Evolutionary conservation across 495 filamentous ascomycete genomes (phyloP).

Genomic region (Monascus purpureus): DNA sequence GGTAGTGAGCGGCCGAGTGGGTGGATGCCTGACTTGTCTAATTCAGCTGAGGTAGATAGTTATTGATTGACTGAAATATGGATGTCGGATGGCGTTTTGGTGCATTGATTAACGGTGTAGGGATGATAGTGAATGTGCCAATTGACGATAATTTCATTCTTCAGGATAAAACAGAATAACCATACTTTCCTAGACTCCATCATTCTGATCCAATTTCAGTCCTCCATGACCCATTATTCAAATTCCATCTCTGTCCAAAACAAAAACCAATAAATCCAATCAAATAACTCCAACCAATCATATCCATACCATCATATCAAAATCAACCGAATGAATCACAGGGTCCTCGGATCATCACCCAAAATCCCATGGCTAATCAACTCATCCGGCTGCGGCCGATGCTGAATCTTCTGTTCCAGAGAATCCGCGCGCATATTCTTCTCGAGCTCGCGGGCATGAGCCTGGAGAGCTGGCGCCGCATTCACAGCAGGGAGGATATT

Average conservation of each 20-base stretch:
- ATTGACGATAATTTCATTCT: too few relatives aligned
- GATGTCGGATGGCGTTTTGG: too few relatives aligned
- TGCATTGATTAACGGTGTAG: too few relatives aligned
- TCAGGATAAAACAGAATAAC: neutral
- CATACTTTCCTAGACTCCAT: neutral
- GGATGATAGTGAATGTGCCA: too few relatives aligned
- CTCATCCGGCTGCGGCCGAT: slow-evolving; percentile 59
- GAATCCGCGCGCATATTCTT: slow-evolving; percentile 74
- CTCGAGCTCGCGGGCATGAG: slow-evolving; percentile 66
- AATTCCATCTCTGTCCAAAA: too few relatives aligned
- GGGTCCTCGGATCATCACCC: slow-evolving; percentile 26
- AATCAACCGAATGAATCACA: neutral
- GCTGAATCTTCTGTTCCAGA: slow-evolving; percentile 67
- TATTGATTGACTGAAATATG: slow-evolving; percentile 9
- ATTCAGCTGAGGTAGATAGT: slow-evolving; percentile 29
- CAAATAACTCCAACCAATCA: too few relatives aligned
- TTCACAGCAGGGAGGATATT: slow-evolving; percentile 63
- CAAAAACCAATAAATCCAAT: too few relatives aligned
- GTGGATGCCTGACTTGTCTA: slow-evolving; percentile 74
- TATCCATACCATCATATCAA: neutral
- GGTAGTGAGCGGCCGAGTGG: slow-evolving; percentile 82
- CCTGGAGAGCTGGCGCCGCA: slow-evolving; percentile 61
- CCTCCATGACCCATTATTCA: neutral
- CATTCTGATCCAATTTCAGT: neutral
- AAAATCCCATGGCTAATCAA: slow-evolving; percentile 68